phyloP scores from a whole-genome alignment of 2,329 filamentous ascomycete species.

The Fusarium sulawesiense region DNA sequence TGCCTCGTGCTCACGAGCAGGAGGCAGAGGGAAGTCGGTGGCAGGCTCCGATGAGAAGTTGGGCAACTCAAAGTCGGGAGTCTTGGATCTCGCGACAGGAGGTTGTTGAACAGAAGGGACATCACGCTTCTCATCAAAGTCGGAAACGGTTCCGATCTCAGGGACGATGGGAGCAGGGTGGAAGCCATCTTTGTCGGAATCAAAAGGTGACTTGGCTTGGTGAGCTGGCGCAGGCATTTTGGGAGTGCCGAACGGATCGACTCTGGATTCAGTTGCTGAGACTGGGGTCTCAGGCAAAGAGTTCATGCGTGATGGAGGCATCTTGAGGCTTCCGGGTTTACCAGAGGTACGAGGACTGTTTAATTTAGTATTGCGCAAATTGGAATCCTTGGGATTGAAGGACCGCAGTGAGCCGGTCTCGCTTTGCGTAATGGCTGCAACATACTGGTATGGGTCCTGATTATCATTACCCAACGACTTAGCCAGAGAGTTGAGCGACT shows the following conservation, averaged over 20 bases:
- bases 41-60: conserved; percentile 34
- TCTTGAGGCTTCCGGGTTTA: conserved; percentile 46
- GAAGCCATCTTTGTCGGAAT: conserved; percentile 45
- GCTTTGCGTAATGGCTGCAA: conserved; percentile 66
- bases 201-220: conserved; percentile 34
- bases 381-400: conserved; percentile 56
- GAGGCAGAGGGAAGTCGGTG: conserved; percentile 42
- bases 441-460: conserved; percentile 85
- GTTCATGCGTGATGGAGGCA: conserved; percentile 52
- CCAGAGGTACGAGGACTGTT: conserved; percentile 52
- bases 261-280: conserved; percentile 48
- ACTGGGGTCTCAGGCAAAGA: conserved; percentile 58
- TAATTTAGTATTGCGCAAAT: conserved; percentile 60
- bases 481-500: conserved; percentile 88
- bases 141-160: conserved; percentile 53
- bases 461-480: conserved; percentile 77
- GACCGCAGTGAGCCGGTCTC: conserved; percentile 69
- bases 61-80: conserved; percentile 43
- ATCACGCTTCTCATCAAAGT: conserved; percentile 48
- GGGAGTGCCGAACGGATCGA: conserved; percentile 53
- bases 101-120: conserved; percentile 46
- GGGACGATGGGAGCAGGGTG: conserved; percentile 53
- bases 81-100: conserved; percentile 47
- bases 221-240: conserved; percentile 48
- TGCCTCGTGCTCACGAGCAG: conserved; percentile 44